Evolutionary conservation across 1,139 yeast species (phyloP).

Genomic region (Chernovozyma aurita): DNA sequence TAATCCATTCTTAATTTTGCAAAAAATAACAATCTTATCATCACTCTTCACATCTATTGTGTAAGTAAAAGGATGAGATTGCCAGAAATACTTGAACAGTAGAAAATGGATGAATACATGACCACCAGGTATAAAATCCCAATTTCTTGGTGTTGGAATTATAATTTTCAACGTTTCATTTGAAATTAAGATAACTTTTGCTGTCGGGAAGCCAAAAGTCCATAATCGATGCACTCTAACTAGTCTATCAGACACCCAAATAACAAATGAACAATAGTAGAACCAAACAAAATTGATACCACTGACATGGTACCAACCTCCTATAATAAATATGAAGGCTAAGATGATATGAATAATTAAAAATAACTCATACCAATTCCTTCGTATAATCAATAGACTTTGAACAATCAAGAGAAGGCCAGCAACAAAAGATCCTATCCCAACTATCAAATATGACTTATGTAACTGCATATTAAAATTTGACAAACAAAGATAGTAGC

Average conservation of each 20-base stretch:
- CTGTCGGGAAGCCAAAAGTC: constrained; percentile 38
- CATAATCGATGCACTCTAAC: constrained; percentile 18
- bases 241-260: constrained; percentile 29
- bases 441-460: constrained; percentile 46
- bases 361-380: constrained; percentile 43
- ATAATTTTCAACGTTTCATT: constrained; percentile 33
- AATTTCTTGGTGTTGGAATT: constrained; percentile 13
- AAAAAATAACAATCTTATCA: constrained; percentile 25
- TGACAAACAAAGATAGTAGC: constrained; percentile 19
- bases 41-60: constrained; percentile 6
- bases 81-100: constrained; percentile 51
- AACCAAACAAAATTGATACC: constrained; percentile 13
- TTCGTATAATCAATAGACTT: constrained; percentile 25
- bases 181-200: constrained; percentile 45
- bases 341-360: constrained; percentile 37
- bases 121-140: constrained; percentile 35
- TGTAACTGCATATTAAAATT: constrained; percentile 6
- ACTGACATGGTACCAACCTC: constrained; percentile 41
- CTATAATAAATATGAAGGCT: constrained; percentile 37
- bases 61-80: constrained; percentile 64
- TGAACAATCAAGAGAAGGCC: constrained; percentile 36
- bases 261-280: constrained; percentile 15
- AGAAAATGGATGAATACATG: constrained; percentile 52
- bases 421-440: constrained; percentile 41
- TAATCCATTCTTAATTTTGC: constrained; percentile 39